These are phyloP conservation scores for Gliomastix tumulicola DNA, from an alignment of 2,329 filamentous ascomycete species.

Conservation along the genomic window DNA sequence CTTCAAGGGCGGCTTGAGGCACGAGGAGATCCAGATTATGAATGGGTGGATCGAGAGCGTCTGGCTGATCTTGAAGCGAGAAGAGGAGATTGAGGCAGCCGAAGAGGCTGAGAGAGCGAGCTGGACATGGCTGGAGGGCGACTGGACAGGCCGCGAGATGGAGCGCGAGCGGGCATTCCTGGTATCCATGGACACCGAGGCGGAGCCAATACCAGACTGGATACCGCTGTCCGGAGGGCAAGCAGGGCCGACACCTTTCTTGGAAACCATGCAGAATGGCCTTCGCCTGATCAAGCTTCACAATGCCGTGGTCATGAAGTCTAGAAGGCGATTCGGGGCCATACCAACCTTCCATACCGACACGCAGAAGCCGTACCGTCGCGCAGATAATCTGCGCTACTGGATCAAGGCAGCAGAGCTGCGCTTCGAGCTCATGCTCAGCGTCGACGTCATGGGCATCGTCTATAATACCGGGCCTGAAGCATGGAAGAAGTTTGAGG, in stretches of 20 bases:
- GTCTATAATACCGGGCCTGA: constrained; percentile 66
- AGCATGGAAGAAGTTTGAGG: constrained; percentile 77
- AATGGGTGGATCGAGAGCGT: constrained; percentile 74
- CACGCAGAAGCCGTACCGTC: constrained; percentile 88
- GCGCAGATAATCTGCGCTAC: constrained; percentile 87
- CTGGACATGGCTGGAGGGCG: constrained; percentile 74
- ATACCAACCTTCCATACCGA: constrained; percentile 90
- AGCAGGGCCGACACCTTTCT: constrained; percentile 63
- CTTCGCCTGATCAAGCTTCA: constrained; percentile 78
- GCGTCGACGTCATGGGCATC: constrained; percentile 78
- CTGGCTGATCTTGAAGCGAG: constrained; percentile 65
- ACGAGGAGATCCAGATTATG: constrained; percentile 72
- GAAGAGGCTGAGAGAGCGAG: constrained; percentile 63
- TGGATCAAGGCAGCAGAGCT: constrained; percentile 96
- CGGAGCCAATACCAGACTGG: constrained; percentile 61
- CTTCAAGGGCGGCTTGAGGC: constrained; percentile 75
- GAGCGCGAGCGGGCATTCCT: constrained; percentile 80
- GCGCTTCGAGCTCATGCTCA: constrained; percentile 80
- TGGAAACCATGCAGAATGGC: constrained; percentile 69
- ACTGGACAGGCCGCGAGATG: constrained; percentile 70
- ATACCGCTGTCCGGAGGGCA: constrained; percentile 34
- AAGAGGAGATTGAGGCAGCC: constrained; percentile 68
- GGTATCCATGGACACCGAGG: constrained; percentile 59
- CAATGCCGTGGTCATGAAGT: constrained; percentile 81
- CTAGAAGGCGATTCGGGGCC: constrained; percentile 77